These are phyloP conservation scores for Eucalyptus pauciflora DNA, from an alignment of 345 rosid genomes.

Conservation along the genomic window DNA sequence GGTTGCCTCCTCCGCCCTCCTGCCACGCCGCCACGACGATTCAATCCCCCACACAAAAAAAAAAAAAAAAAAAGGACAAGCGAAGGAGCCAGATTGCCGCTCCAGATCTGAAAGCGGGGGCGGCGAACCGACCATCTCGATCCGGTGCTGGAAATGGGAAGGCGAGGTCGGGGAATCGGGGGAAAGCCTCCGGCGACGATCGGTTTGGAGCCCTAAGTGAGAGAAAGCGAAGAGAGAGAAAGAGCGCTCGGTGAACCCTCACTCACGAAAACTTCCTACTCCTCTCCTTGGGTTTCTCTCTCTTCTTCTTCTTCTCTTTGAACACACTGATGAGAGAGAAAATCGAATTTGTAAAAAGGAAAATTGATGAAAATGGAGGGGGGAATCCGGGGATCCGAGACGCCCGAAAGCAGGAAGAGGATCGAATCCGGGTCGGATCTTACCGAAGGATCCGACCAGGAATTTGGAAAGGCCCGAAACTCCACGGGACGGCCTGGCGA, in stretches of 20 bases:
- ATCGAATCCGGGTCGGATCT: background rate
- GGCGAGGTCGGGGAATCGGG: background rate
- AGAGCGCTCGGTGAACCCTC: background rate
- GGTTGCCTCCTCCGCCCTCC: slow-evolving; percentile 30
- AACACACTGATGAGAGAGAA: background rate
- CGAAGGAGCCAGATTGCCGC: background rate
- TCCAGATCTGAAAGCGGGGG: background rate
- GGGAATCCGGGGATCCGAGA: background rate
- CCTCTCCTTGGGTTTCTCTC: background rate
- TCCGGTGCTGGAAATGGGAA: background rate
- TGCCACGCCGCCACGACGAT: slow-evolving; percentile 4
- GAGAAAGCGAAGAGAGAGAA: background rate
- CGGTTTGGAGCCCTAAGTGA: background rate
- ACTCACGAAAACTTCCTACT: background rate
- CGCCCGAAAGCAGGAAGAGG: background rate
- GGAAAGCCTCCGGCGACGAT: background rate
- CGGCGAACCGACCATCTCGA: background rate
- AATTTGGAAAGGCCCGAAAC: accelerated
- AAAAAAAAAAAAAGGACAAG: background rate
- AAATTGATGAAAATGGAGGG: background rate
- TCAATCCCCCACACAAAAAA: background rate
- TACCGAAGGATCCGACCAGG: background rate
- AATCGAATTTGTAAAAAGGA: background rate
- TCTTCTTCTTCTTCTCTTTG: background rate
- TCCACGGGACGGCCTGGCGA: background rate